These are phyloP conservation scores for Phanerochaete carnosa DNA, from an alignment of 768 basidiomycete genomes.

Conservation along the genomic window DNA sequence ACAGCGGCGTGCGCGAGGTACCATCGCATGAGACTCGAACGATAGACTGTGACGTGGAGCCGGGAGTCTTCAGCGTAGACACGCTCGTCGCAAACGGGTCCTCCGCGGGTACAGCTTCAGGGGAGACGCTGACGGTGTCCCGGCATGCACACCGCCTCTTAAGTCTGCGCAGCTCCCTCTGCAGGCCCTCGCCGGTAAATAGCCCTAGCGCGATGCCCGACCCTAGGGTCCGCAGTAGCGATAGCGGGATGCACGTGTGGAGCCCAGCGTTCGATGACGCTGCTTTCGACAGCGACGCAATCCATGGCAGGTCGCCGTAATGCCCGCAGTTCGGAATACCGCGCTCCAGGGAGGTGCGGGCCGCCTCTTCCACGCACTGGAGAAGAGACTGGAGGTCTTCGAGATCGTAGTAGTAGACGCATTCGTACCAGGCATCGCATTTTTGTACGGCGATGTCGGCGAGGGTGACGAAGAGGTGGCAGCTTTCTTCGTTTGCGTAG, in stretches of 20 bases:
- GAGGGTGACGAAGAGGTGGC: conserved; percentile 8
- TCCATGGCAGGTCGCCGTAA: conserved; percentile 2
- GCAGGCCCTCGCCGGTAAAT: not conserved
- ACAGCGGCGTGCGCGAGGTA: not conserved
- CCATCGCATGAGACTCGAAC: not conserved
- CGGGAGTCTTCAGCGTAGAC: not conserved
- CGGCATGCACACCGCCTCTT: not conserved
- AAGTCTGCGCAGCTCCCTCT: not conserved
- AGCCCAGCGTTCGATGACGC: not conserved
- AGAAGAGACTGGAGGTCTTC: not conserved
- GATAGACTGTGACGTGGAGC: not conserved
- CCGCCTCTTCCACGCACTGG: not conserved
- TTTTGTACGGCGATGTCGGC: not conserved
- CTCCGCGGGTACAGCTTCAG: not conserved
- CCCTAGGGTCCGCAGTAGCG: not conserved
- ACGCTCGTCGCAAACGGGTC: not conserved
- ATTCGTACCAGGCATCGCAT: not conserved
- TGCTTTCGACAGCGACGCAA: not conserved
- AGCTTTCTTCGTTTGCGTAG: not conserved
- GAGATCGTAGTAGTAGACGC: not conserved
- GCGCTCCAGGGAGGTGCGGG: not conserved
- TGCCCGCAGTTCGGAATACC: not conserved
- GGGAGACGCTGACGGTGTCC: not conserved
- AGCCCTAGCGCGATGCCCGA: not conserved
- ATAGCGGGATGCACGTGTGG: not conserved